Percentiles rank a stretch among this genome's conserved stretches.
phyloP scores from a whole-genome alignment of 78 protist genomes.

The Dictyostelium intermedium region DNA sequence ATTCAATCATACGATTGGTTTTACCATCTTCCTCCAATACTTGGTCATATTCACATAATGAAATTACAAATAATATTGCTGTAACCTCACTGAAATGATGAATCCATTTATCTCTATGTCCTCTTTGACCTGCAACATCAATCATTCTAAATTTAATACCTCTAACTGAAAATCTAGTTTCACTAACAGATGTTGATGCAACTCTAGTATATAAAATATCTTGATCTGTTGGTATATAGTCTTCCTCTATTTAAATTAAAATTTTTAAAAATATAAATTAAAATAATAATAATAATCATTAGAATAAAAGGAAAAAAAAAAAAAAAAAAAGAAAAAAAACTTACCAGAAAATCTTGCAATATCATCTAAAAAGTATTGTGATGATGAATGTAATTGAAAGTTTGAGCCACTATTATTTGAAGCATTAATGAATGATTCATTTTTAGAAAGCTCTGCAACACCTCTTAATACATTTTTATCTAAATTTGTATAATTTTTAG shows the following conservation, averaged over 20 bases:
- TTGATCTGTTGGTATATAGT: constrained; percentile 83
- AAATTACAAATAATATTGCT: constrained; percentile 84
- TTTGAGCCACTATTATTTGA: constrained; percentile 34
- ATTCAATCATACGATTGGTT: constrained; percentile 82
- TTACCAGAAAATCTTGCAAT: constrained; percentile 16
- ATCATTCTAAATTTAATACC: constrained; percentile 79
- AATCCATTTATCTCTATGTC: constrained; percentile 94
- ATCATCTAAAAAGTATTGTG: constrained; percentile 31
- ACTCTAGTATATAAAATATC: constrained; percentile 88
- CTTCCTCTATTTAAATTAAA: background rate
- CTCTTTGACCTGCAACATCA: constrained; percentile 95
- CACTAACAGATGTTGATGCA: constrained; percentile 83
- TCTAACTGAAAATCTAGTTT: constrained; percentile 59
- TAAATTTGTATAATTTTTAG: constrained; percentile 19
- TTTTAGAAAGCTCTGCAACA: constrained; percentile 17
- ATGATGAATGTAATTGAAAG: constrained; percentile 69
- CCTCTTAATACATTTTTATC: background rate
- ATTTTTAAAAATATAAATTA: background rate
- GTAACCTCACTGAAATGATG: constrained; percentile 88
- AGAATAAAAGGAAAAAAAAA: background rate
- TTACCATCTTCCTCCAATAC: constrained; percentile 81
- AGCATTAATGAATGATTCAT: constrained; percentile 28
- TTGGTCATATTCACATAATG: constrained; percentile 85
- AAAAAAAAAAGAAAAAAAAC: too few relatives aligned
- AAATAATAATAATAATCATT: background rate